These are phyloP conservation scores for Mortierella sp. DNA, from an alignment of 371 early-diverging fungal species.

Conservation along the genomic window DNA sequence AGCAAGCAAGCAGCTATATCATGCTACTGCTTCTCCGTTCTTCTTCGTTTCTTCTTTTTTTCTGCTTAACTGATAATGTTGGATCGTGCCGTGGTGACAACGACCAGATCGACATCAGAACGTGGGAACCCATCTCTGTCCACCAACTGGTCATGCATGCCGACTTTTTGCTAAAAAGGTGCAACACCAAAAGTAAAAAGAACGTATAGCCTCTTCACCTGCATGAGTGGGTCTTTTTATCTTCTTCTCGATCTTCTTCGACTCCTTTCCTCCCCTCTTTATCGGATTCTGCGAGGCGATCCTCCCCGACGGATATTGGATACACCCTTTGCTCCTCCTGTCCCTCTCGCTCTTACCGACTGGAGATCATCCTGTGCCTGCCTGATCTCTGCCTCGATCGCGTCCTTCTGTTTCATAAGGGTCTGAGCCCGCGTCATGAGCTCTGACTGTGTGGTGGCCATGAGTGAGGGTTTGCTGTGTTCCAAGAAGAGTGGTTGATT, in stretches of 20 bases:
- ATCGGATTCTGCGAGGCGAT: too few relatives aligned
- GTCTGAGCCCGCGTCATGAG: conserved; percentile 64
- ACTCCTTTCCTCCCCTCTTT: too few relatives aligned
- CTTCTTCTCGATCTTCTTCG: too few relatives aligned
- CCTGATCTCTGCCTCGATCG: conserved; percentile 68
- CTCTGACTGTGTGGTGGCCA: conserved; percentile 39
- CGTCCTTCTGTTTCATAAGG: conserved; percentile 69
- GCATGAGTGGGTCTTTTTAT: background rate
- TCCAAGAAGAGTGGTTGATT: background rate
- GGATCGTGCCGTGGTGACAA: conserved; percentile 71
- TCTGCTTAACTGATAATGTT: conserved; percentile 62
- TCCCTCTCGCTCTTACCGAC: too few relatives aligned
- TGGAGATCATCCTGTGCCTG: conserved; percentile 62
- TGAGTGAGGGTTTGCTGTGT: conserved; percentile 4
- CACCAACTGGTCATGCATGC: conserved; percentile 78
- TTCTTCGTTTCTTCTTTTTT: background rate
- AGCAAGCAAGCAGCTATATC: background rate
- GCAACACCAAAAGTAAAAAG: background rate
- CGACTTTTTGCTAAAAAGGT: conserved; percentile 67
- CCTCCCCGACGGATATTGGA: too few relatives aligned
- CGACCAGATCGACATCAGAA: conserved; percentile 85
- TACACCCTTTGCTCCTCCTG: too few relatives aligned
- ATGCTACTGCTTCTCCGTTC: background rate
- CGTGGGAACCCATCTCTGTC: conserved; percentile 88
- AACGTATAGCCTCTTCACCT: background rate